Percentiles rank a stretch among this genome's conserved stretches.
phyloP scores from a whole-genome alignment of 73 alveolate genomes.

The Blepharisma japonicum region DNA sequence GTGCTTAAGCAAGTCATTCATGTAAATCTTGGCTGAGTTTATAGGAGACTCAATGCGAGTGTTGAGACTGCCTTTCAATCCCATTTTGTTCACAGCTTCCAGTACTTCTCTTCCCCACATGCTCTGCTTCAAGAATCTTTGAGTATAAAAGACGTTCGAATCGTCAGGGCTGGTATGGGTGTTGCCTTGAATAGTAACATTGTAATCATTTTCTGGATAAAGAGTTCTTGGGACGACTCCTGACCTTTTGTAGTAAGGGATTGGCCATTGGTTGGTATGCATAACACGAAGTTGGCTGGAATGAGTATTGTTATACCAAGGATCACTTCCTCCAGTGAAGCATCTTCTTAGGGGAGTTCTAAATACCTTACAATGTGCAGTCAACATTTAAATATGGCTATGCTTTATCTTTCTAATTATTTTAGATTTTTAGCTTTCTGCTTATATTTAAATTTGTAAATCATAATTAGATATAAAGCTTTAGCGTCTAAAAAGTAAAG shows the following conservation, averaged over 20 bases:
- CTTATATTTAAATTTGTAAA: no score
- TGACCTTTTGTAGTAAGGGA: slow-evolving; percentile 26
- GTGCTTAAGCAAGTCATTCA: slow-evolving; percentile 25
- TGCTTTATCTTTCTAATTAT: no score
- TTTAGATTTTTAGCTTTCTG: no score
- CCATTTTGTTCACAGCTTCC: slow-evolving; percentile 1
- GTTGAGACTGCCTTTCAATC: neutral
- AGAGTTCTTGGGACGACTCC: neutral
- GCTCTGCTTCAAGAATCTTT: neutral
- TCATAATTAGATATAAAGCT: no score
- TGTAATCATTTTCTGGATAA: slow-evolving; percentile 35
- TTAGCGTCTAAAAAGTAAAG: slow-evolving; percentile 29
- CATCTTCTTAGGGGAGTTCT: no score
- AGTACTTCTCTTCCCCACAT: slow-evolving; percentile 31
- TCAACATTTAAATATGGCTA: no score
- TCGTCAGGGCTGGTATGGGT: neutral
- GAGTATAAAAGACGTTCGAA: slow-evolving; percentile 2
- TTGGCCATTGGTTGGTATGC: slow-evolving; percentile 34
- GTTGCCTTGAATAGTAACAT: neutral
- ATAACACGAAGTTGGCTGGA: slow-evolving; percentile 25
- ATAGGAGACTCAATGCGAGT: slow-evolving; percentile 24
- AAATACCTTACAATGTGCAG: no score
- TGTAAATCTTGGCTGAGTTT: slow-evolving; percentile 11
- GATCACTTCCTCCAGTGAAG: no score
- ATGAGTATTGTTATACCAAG: neutral